These are phyloP conservation scores for Kappamyces sp. DNA, from an alignment of 192 early-diverging fungal species.

Conservation along the genomic window DNA sequence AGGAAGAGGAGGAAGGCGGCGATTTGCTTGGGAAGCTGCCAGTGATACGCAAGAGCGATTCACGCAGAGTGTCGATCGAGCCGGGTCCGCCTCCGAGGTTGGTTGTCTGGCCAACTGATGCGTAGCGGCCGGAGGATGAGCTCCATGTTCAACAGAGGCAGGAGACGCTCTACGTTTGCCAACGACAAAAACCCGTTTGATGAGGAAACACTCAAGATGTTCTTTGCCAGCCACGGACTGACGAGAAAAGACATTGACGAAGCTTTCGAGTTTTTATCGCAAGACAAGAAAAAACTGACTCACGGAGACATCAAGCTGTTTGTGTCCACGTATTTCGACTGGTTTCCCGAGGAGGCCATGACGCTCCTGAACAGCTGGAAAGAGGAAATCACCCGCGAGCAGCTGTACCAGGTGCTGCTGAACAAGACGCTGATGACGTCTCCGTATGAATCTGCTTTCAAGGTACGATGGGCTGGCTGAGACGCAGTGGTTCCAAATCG, in stretches of 20 bases:
- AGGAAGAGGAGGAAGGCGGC: too few species aligned
- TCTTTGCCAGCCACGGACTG: conserved; percentile 13
- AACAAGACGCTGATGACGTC: conserved; percentile 14
- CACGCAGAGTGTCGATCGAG: too few species aligned
- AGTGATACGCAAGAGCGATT: too few species aligned
- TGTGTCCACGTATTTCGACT: conserved; percentile 11
- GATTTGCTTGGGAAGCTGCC: too few species aligned
- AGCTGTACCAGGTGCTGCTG: conserved; percentile 33
- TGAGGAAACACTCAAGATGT: conserved; percentile 13
- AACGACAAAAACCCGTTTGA: neutral
- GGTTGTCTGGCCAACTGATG: too few species aligned
- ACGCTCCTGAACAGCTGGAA: conserved; percentile 25
- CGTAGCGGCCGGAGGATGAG: too few species aligned
- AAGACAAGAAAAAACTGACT: conserved; percentile 15
- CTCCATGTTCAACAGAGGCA: too few species aligned
- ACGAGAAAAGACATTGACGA: conserved; percentile 22
- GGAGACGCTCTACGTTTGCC: too few species aligned
- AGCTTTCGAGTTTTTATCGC: conserved; percentile 18
- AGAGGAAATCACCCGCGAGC: conserved; percentile 39
- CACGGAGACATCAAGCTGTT: conserved; percentile 17
- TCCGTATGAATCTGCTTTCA: conserved; percentile 36
- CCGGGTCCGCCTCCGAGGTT: too few species aligned
- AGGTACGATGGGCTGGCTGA: conserved; percentile 21
- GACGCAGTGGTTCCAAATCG: conserved; percentile 1
- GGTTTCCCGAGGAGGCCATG: conserved; percentile 15